Percentiles rank a stretch among this genome's conserved stretches.
Evolutionary conservation across 1,284 basidiomycete genomes (phyloP).

Genomic region (Chalciporus sp.): DNA sequence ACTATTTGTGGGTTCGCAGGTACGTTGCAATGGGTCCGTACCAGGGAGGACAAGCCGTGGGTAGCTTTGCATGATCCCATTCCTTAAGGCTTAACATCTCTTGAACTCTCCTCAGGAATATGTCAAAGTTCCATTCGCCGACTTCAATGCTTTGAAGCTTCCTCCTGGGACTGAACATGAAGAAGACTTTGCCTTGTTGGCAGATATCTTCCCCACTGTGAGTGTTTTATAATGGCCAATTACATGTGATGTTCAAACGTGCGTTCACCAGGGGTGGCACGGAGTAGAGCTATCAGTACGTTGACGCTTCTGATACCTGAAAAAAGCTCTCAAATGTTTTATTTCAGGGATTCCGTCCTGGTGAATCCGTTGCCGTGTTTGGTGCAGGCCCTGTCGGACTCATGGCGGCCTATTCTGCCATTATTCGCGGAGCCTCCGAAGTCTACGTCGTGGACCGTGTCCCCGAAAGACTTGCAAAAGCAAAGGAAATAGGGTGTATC

Average conservation of each 20-base stretch:
- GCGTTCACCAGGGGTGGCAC: neutral
- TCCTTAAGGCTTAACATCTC: neutral
- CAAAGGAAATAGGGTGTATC: slow-evolving; percentile 51
- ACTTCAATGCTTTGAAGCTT: slow-evolving; percentile 53
- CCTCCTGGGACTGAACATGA: slow-evolving; percentile 55
- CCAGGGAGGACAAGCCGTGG: slow-evolving; percentile 1
- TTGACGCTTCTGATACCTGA: too few relatives aligned
- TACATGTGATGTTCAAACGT: neutral
- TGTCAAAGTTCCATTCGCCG: slow-evolving; percentile 53
- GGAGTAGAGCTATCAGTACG: neutral
- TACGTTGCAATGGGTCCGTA: slow-evolving; percentile 6
- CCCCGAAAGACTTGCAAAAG: slow-evolving; percentile 50
- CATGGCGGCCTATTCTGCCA: slow-evolving; percentile 58
- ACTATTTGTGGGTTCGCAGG: neutral
- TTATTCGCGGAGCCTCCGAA: slow-evolving; percentile 50
- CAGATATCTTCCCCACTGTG: slow-evolving; percentile 57
- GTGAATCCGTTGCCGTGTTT: slow-evolving; percentile 54
- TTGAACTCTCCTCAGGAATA: slow-evolving; percentile 41
- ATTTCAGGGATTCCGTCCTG: slow-evolving; percentile 44
- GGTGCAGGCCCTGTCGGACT: slow-evolving; percentile 48
- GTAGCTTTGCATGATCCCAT: neutral
- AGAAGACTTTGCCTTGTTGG: slow-evolving; percentile 55
- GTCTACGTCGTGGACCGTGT: slow-evolving; percentile 59
- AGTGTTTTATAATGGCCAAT: neutral
- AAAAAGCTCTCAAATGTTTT: neutral